Conservation (phyloP, 805 yeast species). For the Metschnikowia amazonensis region DNA sequence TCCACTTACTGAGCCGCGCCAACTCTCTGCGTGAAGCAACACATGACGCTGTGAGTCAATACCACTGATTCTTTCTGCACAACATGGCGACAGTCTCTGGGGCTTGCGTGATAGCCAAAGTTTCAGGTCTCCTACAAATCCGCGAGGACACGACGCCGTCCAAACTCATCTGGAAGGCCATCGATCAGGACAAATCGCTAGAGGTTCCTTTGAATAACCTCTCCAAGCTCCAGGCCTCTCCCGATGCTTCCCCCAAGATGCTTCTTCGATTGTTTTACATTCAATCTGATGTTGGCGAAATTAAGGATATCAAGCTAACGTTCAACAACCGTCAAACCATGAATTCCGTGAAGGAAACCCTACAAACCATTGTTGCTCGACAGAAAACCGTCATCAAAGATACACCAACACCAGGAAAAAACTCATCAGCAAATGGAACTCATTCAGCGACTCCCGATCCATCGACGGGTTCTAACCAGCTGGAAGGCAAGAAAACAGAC, state of each 20-base stretch:
- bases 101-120: constrained; percentile 52
- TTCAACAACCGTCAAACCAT: constrained; percentile 72
- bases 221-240: constrained; percentile 62
- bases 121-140: constrained; percentile 53
- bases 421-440: constrained; percentile 5
- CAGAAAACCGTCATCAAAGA: constrained; percentile 52
- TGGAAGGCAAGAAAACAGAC: constrained; percentile 8
- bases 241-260: constrained; percentile 63
- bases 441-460: constrained; percentile 17
- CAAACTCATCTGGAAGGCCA: constrained; percentile 53
- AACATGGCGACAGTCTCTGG: constrained; percentile 36
- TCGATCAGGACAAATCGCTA: constrained; percentile 40
- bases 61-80: background rate
- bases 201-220: constrained; percentile 35
- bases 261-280: constrained; percentile 55
- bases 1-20: background rate
- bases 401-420: constrained; percentile 10
- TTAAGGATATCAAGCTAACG: constrained; percentile 42
- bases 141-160: constrained; percentile 57
- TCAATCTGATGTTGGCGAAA: constrained; percentile 30
- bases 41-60: background rate
- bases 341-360: constrained; percentile 64
- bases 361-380: constrained; percentile 67
- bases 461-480: background rate
- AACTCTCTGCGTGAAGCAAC: background rate